Base-by-base conservation (phyloP, 2,329 filamentous ascomycete genomes). In the Sporothrix luriei region DNA sequence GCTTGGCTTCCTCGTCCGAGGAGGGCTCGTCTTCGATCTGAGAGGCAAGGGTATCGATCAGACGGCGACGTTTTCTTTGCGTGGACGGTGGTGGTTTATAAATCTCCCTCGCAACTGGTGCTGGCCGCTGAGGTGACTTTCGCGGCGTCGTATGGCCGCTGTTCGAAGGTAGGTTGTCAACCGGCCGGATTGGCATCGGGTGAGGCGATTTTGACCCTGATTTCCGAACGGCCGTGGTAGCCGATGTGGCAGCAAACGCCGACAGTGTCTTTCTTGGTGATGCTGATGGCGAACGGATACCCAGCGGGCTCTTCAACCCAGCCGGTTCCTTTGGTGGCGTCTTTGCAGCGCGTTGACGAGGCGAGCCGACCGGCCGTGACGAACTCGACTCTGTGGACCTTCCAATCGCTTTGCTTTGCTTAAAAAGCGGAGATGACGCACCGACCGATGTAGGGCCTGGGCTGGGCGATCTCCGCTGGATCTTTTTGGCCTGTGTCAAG, bases 41-140 rank as follows among this genome's bases (percentile, higher is more conserved):
- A 1, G 79, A 80, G 7, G 77, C 78, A 24, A 84, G 73, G 0
- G 80, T 75, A 74, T 84, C 82, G 43, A 84, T 84, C 52, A 84
- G 72, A 24, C 82, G 79, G 21, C 69, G 72, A 2, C 73, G 67
- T 29, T 73, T 74, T 48, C 70, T 66, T 19, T 71, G 67, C 9
- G 48, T 68, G 1, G 67, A 26, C 24, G 19, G 64, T 11, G 40
- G 69, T 33, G 67, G n/a, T 29, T 19, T n/a, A 14, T 49, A 5
- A 11, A 29, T 14, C 16, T 66, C 33, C 3, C 62, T 66, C 29
- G 33, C 43, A 4, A 13, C 40, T 21, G 68, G 49, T 6, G 38
- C 24, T 19, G 69, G 16, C 26, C 38, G 29, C 29, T 48, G 40
- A 2, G 38, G 11, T 21, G 66, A 48, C n/a, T 51, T 61, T 19